These are phyloP conservation scores for Trypethelium eluteriae DNA, from an alignment of 495 filamentous ascomycete species.

Conservation along the genomic window DNA sequence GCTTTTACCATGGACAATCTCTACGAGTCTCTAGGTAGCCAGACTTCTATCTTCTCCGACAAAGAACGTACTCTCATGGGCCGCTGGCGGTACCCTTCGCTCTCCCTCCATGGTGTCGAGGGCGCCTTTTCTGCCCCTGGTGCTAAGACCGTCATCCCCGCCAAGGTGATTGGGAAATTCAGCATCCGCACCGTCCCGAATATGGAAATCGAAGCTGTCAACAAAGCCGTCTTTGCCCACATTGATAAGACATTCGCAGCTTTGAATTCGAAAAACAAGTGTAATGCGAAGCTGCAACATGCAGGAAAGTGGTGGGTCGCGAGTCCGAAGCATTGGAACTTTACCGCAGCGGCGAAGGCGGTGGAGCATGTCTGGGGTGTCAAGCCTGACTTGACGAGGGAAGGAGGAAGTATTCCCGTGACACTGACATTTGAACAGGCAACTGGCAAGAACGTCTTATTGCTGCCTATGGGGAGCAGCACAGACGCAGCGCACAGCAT, in stretches of 20 bases:
- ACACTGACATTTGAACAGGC: conserved; percentile 96
- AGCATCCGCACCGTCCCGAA: conserved; percentile 94
- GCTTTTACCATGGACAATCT: conserved; percentile 93
- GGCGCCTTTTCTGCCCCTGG: conserved; percentile 89
- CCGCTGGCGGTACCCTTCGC: conserved; percentile 81
- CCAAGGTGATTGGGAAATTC: conserved; percentile 96
- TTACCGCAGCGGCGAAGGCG: conserved; percentile 83
- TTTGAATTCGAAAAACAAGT: conserved; percentile 80
- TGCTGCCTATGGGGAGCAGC: conserved; percentile 92
- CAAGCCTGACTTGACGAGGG: conserved; percentile 88
- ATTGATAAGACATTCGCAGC: conserved; percentile 72
- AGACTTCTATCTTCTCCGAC: conserved; percentile 73
- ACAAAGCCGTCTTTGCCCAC: conserved; percentile 71
- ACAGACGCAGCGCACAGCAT: conserved; percentile 95
- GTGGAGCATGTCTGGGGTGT: conserved; percentile 86
- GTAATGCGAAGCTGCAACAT: conserved; percentile 74
- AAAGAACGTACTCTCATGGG: conserved; percentile 91
- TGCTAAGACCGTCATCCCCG: conserved; percentile 97
- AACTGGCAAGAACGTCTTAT: conserved; percentile 94
- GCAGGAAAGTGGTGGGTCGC: conserved; percentile 98
- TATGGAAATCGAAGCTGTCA: conserved; percentile 88
- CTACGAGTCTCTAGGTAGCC: conserved; percentile 78
- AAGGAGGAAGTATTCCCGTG: conserved; percentile 94
- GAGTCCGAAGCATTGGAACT: conserved; percentile 97
- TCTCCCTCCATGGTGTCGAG: conserved; percentile 94